A percentile compares a stretch with the other conserved stretches of the same genome.
Conservation (phyloP, 768 basidiomycete species). For the Holtermanniella nyarrowii region DNA sequence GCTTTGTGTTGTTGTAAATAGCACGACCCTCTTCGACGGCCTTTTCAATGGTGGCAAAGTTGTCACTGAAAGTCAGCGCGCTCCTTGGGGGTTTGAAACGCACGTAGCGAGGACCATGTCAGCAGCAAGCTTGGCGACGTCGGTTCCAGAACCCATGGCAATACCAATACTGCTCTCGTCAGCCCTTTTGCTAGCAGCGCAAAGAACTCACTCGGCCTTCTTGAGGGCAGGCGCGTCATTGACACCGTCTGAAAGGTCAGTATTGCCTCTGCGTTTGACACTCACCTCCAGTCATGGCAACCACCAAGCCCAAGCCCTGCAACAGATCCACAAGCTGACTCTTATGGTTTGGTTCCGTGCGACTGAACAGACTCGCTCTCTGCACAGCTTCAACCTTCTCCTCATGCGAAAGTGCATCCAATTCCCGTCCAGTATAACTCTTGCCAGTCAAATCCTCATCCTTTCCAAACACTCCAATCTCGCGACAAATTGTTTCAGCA, state of each 20-base stretch:
- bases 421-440: constrained; percentile 87
- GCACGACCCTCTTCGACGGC: constrained; percentile 95
- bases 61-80: constrained; percentile 58
- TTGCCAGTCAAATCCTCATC: constrained; percentile 85
- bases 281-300: constrained; percentile 58
- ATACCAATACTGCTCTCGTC: constrained; percentile 58
- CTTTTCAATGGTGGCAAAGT: constrained; percentile 92
- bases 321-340: constrained; percentile 85
- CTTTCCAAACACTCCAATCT: constrained; percentile 84
- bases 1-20: constrained; percentile 99
- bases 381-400: constrained; percentile 82
- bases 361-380: constrained; percentile 75
- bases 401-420: constrained; percentile 66
- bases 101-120: constrained; percentile 66
- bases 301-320: constrained; percentile 81
- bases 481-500: constrained; percentile 90
- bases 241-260: constrained; percentile 67
- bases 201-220: constrained; percentile 56
- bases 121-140: constrained; percentile 93
- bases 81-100: neutral
- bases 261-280: constrained; percentile 48
- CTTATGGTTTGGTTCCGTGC: constrained; percentile 94
- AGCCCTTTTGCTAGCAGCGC: neutral
- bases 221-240: constrained; percentile 96
- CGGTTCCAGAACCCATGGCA: constrained; percentile 97